phyloP scores from a whole-genome alignment of 192 early-diverging fungal species.

The Podila epigama region DNA sequence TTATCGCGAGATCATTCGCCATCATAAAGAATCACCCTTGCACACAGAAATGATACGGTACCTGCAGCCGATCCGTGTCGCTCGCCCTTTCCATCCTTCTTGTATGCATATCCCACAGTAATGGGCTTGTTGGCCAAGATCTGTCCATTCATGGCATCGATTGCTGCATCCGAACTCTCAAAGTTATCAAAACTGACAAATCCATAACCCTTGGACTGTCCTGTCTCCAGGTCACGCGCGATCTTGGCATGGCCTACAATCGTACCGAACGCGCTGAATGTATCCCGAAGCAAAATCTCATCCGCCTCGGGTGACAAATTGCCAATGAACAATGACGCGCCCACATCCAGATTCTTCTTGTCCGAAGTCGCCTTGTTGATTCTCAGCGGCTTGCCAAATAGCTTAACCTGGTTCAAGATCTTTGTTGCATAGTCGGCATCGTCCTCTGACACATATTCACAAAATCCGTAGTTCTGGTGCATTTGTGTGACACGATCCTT shows the following conservation, averaged over 20 bases:
- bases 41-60: constrained; percentile 37
- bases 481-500: constrained; percentile 96
- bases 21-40: background rate
- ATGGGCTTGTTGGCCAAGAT: constrained; percentile 95
- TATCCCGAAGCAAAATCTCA: constrained; percentile 92
- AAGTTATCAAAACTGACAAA: constrained; percentile 94
- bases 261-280: constrained; percentile 93
- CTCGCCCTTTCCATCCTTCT: constrained; percentile 99
- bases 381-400: constrained; percentile 94
- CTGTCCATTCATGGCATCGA: constrained; percentile 98
- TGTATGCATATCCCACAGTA: constrained; percentile 91
- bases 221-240: constrained; percentile 84
- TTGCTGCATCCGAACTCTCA: constrained; percentile 94
- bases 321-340: constrained; percentile 96
- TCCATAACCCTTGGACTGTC: constrained; percentile 91
- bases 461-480: constrained; percentile 96
- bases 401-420: constrained; percentile 96
- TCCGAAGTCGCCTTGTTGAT: constrained; percentile 95
- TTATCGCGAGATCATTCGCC: too few species aligned
- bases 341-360: constrained; percentile 87
- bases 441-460: constrained; percentile 91
- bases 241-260: constrained; percentile 74
- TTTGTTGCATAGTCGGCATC: constrained; percentile 97
- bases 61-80: constrained; percentile 93
- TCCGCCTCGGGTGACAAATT: constrained; percentile 93